Base-by-base conservation (phyloP, 2,329 filamentous ascomycete species). In the Neofusicoccum ribis region DNA sequence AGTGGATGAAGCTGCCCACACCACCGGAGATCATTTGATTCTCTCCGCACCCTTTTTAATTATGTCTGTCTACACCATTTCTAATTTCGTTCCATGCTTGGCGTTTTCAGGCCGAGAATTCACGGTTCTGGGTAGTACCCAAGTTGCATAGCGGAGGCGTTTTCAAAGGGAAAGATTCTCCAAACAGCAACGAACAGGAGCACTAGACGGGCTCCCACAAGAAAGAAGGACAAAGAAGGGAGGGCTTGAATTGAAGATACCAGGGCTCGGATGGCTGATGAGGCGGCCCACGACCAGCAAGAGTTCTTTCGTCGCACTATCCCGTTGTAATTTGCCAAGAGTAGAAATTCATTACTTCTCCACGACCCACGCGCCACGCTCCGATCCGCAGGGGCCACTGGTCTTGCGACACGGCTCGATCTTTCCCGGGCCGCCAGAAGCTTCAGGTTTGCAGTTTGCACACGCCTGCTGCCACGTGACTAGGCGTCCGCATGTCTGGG, bases 1-100 rank as follows among this genome's bases (percentile, higher is more conserved):
- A 72, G 37, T 78, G 76, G 76, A 69, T 70, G 43, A 73, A 71
- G 44, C 73, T 78, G n/a, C 46, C 58, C 2, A 44, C 71, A 6
- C 76, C 76, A 7, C 27, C 62, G 44, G 63, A 65, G 54, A 49
- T 49, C 8, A 41, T 49, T 31, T 64, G 52, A 64, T 34, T 36
- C 23, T n/a, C 15, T 9, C 31, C 23, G 12, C 31, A 17, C 8
- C 15, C 36, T 7, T 31, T 34, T 44, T 43, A 20, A 36, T 50
- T 12, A 3, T 44, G 17, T 50, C 37, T 44, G 31, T 46, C 20
- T 36, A 23, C 12, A 36, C 34, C 56, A 17, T 63, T 46, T 36
- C 47, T 27, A 15, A 49, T 46, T 27, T 11, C 36, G 37, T 37
- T 27, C 11, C 43, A 39, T 50, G 34, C 49, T 47, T 64, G 61